Evolutionary conservation across 2,329 filamentous ascomycete species (phyloP).

Genomic region (Passalora sequoiae): DNA sequence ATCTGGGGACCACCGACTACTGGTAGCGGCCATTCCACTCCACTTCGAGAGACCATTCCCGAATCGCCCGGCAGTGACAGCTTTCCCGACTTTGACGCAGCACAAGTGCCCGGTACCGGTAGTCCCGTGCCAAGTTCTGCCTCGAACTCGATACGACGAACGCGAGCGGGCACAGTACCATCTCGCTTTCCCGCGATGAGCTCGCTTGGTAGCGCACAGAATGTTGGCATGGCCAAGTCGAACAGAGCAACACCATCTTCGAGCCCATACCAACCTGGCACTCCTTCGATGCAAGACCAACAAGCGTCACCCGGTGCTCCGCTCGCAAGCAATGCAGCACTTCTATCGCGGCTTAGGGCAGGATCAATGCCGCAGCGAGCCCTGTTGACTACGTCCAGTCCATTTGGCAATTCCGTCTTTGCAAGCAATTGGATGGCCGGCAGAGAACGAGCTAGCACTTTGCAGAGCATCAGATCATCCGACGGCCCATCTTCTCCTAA

Average conservation of each 20-base stretch:
- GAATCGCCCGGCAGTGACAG: conserved; percentile 90
- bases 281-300: conserved; percentile 34
- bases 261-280: conserved; percentile 72
- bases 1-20: conserved; percentile 91
- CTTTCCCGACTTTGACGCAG: conserved; percentile 75
- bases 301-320: conserved; percentile 44
- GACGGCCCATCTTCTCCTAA: conserved; percentile 84
- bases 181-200: conserved; percentile 82
- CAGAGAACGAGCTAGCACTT: conserved; percentile 77
- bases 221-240: conserved; percentile 64
- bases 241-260: conserved; percentile 80
- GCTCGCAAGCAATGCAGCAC: conserved; percentile 58
- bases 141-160: conserved; percentile 53
- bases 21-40: conserved; percentile 92
- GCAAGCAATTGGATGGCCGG: conserved; percentile 75
- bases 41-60: conserved; percentile 92
- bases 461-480: conserved; percentile 81
- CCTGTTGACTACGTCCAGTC: conserved; percentile 54
- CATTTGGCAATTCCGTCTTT: conserved; percentile 87
- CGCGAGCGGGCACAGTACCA: conserved; percentile 90
- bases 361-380: conserved; percentile 90
- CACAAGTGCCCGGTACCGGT: conserved; percentile 22
- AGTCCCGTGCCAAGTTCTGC: conserved; percentile 22
- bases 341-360: conserved; percentile 79
- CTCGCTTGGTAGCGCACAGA: conserved; percentile 54